phyloP scores from a whole-genome alignment of 1,284 basidiomycete genomes.

The Marasmius oreades region DNA sequence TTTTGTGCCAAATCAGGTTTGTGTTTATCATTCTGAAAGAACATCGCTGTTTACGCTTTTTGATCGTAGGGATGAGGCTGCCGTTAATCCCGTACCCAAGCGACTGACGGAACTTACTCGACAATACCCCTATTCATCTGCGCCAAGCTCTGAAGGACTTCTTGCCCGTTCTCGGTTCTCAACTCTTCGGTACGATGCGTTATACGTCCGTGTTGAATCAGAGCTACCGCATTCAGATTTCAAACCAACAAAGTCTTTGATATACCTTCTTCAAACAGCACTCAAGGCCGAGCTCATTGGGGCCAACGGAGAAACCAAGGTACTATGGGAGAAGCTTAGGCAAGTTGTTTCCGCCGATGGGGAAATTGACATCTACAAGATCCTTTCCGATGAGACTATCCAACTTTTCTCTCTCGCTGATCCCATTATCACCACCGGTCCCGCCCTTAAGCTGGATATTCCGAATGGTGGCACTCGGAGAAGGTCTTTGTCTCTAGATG shows the following conservation, averaged over 20 bases:
- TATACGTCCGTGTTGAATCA: constrained; percentile 61
- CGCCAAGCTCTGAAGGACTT: constrained; percentile 37
- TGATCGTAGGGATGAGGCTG: constrained; percentile 52
- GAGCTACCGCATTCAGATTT: constrained; percentile 34
- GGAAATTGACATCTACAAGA: constrained; percentile 30
- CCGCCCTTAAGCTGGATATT: constrained; percentile 27
- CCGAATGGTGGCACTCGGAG: not conserved
- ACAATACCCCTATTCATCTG: constrained; percentile 56
- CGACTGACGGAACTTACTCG: constrained; percentile 67
- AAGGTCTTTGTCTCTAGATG: not conserved
- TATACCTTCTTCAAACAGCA: constrained; percentile 58
- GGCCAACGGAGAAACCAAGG: constrained; percentile 27
- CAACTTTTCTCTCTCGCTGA: constrained; percentile 51
- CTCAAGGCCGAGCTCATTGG: constrained; percentile 40
- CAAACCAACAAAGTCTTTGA: constrained; percentile 47
- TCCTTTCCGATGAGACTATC: constrained; percentile 69
- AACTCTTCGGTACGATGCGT: constrained; percentile 56
- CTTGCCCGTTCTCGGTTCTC: constrained; percentile 60
- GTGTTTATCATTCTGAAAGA: constrained; percentile 16
- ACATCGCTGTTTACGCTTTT: not conserved
- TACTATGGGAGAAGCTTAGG: constrained; percentile 55
- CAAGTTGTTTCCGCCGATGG: constrained; percentile 27
- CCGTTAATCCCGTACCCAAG: constrained; percentile 53
- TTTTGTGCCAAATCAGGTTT: constrained; percentile 66
- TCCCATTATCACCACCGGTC: constrained; percentile 23